Evolutionary conservation across 306 rosid genomes (phyloP), one percentile per base, ranked within the genome.

Genomic region (Cucumis cinereus): DNA sequence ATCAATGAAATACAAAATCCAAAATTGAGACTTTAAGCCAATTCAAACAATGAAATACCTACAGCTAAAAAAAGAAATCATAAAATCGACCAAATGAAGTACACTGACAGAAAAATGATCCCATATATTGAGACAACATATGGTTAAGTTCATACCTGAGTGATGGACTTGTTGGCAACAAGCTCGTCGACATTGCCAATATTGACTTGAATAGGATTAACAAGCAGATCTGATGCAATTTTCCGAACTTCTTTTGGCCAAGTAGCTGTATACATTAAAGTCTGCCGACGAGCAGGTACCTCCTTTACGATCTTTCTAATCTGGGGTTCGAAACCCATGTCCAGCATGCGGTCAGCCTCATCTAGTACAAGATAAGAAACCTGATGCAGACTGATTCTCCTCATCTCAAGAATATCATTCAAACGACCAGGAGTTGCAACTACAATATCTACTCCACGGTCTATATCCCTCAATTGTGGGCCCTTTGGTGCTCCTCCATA

Each of bases 401-500:
- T 88, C 99, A 92, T 95, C 90, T 95, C 99, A 56, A 95, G 96
- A 78, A 95, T 95, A 85, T 95, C 99, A 82, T 95, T 95, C 91
- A 95, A 71, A n/a, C 99, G 98, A 73, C 99, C 99, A 83, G 99
- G 99, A 75, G 99, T 95, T 61, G 99, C 99, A 71, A 95, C 98
- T 66, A 95, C 99, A 79, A 95, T 90, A 86, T 95, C 99, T 60
- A 85, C 86, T 82, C 99, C 99, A 33, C 98, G 78, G 53, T 95
- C 98, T 60, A 95, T 83, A 74, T 95, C 99, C 86, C 93, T 95
- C 82, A 95, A 82, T 79, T 95, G 99, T 56, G 98, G 99, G 79
- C 97, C 99, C 89, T 95, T 95, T 26, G 99, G 99, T 61, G 99
- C 99, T 74, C 99, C 99, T 71, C 99, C 99, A 77, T 95, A 95